Base-by-base conservation (phyloP, 345 rosid species). In the Psidium friedrichsthalianum region DNA sequence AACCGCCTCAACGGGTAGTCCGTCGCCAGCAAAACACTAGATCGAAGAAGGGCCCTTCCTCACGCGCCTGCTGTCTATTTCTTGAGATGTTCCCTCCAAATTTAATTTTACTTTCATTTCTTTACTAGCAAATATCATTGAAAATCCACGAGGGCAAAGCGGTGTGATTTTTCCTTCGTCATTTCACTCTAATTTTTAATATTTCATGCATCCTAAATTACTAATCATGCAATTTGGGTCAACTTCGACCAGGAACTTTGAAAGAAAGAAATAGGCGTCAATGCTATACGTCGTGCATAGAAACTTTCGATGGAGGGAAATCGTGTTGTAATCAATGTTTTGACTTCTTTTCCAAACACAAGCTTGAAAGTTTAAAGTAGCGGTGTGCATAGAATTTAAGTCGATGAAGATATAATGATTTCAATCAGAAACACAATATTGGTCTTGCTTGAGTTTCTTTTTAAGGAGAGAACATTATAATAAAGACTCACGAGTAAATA, bases 1-100 rank as follows among this genome's bases (percentile, higher is more conserved):
- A 29, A 59, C 85, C 81, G 81, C 80, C 85, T 61, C 27, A 25
- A 49, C 25, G 42, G 85, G 85, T 83, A 83, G 85, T 20, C 74
- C 74, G 85, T 83, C 85, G 24, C 52, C 54, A 25, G 36, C 14
- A 8, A 21, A 59, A 27, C 42, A 8, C 76, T 3, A 9, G 5
- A 27, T 3, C 2, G 13, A 59, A 59, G 6, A 0, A 10, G 5
- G 59, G 21, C 1, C 42, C 42, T 54, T 20, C 78, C 24, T 8
- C 78, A 69, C 78, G 78, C 78, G 78, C 78, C 78, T 24, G 13
- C 5, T 6, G 25, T 20, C 7, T 1, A 7, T 21, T 20, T 20
- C 24, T 20, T 6, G 24, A 20, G 55, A 52, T 15, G 55, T 52
- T 5, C 18, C 22, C 24, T 32, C 76, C 44, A 16, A 32, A 29